Base-by-base conservation (phyloP, 495 filamentous ascomycete species). In the Hyaloscypha finlandica region DNA sequence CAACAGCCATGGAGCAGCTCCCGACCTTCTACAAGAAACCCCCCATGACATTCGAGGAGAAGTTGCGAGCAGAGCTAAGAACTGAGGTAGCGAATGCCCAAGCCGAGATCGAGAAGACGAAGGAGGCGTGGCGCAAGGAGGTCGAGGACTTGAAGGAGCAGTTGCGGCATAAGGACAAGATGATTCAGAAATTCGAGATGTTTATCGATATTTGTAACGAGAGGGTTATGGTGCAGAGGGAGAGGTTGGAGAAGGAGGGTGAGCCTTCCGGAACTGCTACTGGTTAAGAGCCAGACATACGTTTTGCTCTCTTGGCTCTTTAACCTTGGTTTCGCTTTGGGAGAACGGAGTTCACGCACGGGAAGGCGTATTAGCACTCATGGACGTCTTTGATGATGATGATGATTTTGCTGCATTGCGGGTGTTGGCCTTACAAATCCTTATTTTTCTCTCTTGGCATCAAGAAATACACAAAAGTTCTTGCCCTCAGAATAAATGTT, bases 191-290 rank as follows among this genome's bases (percentile, higher is more conserved):
- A 71, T 86, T 86, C 69, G 84, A 86, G 71, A 82, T 84, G 79
- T 86, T 86, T 61, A 85, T 86, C 69, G 84, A 86, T 69, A 84
- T 86, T 54, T 85, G 83, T 74, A 86, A 86, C 62, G 79, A 84
- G 71, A 77, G 84, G 53, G 84, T 85, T 37, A 85, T 86, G 76
- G 78, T 84, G 22, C 81, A 80, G 66, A 73, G 80, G 66, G 78
- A 80, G 66, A 74, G 75, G 52, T 72, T 82, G 52, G 76, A 61
- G 48, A 61, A 29, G n/a, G 73, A 71, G 57, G 72, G 58, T 35
- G 71, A 67, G 30, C 45, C 59, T 20, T 56, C 48, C 33, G 45
- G 45, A 16, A 52, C 35, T 61, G 53, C 64, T 6, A 19, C 55
- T 63, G 65, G 61, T 25, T 56, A 30, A 31, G 29, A 48, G 16